Conservation (phyloP, 768 basidiomycete species). For the Pleurotus tuber-regium region DNA sequence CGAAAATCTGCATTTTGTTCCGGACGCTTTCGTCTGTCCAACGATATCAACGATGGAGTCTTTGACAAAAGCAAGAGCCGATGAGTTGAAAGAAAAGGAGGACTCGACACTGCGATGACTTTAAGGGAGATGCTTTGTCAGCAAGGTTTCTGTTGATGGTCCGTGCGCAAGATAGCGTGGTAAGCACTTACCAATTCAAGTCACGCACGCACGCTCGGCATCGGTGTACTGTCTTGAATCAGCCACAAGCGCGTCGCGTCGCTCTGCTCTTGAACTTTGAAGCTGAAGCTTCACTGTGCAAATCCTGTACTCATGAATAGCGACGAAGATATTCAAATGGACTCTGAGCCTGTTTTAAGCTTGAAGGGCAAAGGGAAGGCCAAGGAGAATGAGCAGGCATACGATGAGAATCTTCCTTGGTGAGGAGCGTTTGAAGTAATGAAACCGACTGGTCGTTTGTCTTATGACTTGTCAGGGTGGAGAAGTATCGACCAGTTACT, state of each 20-base stretch:
- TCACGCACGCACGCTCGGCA: background rate
- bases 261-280: constrained; percentile 20
- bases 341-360: constrained; percentile 27
- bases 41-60: constrained; percentile 89
- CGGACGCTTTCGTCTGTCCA: constrained; percentile 86
- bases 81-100: constrained; percentile 21
- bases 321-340: constrained; percentile 55
- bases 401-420: constrained; percentile 83
- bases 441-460: background rate
- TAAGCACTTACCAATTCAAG: constrained; percentile 15
- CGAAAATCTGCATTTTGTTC: constrained; percentile 92
- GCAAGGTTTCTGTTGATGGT: constrained; percentile 35
- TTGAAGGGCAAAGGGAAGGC: constrained; percentile 76
- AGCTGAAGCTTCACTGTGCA: background rate
- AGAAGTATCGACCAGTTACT: constrained; percentile 93
- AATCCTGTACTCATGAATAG: constrained; percentile 50
- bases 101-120: constrained; percentile 18
- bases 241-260: constrained; percentile 20
- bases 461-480: constrained; percentile 65
- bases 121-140: constrained; percentile 32
- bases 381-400: constrained; percentile 33
- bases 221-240: background rate
- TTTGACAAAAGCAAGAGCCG: constrained; percentile 80
- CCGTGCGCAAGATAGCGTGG: constrained; percentile 29
- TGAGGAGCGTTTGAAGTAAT: constrained; percentile 33